A percentile compares a stretch with the other conserved stretches of the same genome.
Conservation (phyloP, 192 early-diverging fungal species). For the Mortierella alpina region DNA sequence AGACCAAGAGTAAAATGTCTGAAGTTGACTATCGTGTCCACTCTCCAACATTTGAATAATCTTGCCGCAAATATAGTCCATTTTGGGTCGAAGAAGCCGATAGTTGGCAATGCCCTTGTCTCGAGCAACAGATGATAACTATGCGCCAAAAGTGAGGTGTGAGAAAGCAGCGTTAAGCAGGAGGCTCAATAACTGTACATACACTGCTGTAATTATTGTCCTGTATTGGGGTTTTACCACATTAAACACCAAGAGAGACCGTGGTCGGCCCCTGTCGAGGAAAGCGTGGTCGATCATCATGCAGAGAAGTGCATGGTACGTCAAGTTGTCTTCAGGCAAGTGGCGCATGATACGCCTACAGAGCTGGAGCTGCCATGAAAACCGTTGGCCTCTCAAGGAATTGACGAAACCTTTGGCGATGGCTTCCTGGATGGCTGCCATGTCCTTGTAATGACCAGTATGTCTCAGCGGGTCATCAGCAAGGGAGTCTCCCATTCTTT, state of each 20-base stretch:
- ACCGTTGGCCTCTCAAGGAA: background rate
- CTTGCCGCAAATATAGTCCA: constrained; percentile 11
- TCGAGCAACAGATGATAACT: constrained; percentile 26
- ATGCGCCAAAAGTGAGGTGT: background rate
- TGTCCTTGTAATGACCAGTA: constrained; percentile 11
- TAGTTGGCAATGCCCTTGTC: constrained; percentile 17
- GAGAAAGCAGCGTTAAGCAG: background rate
- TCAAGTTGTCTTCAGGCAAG: constrained; percentile 36
- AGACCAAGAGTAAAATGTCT: constrained; percentile 21
- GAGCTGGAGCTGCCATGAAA: constrained; percentile 5
- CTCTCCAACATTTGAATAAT: constrained; percentile 22
- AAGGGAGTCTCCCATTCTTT: constrained; percentile 2
- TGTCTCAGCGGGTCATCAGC: constrained; percentile 11
- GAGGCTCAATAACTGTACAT: no score
- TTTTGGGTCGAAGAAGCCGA: constrained; percentile 22
- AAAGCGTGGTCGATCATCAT: constrained; percentile 32
- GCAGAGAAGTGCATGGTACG: constrained; percentile 11
- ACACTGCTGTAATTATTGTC: background rate
- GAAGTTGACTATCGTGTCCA: constrained; percentile 23
- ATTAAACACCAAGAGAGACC: constrained; percentile 4
- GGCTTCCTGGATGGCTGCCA: constrained; percentile 5
- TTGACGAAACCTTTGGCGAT: constrained; percentile 16
- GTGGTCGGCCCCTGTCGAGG: background rate
- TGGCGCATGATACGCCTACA: constrained; percentile 22
- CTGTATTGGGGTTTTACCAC: constrained; percentile 5